Evolutionary conservation across 2,329 filamentous ascomycete species (phyloP).

Genomic region (Claviceps capensis): DNA sequence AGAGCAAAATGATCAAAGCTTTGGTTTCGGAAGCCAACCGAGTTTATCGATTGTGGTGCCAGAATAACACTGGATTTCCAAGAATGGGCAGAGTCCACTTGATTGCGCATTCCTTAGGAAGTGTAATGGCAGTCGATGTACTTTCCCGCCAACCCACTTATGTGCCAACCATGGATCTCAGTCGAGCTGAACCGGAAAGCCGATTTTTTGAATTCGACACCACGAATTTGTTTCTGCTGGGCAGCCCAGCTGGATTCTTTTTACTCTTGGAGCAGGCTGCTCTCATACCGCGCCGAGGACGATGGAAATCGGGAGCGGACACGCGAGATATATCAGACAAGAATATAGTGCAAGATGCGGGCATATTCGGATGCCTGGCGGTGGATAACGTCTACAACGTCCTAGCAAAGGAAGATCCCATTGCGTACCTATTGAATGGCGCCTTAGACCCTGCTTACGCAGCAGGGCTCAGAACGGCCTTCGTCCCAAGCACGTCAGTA

Average conservation of each 20-base stretch:
- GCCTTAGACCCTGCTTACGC: slow-evolving; percentile 75
- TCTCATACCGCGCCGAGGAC: slow-evolving; percentile 63
- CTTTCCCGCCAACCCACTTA: slow-evolving; percentile 75
- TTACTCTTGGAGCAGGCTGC: slow-evolving; percentile 63
- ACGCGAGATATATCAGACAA: slow-evolving; percentile 40
- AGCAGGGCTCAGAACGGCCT: slow-evolving; percentile 58
- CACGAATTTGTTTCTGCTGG: slow-evolving; percentile 74
- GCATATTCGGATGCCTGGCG: slow-evolving; percentile 77
- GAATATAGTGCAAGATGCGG: slow-evolving; percentile 61
- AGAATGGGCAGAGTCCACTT: slow-evolving; percentile 75
- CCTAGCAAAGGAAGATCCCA: slow-evolving; percentile 56
- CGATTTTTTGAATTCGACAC: slow-evolving; percentile 84
- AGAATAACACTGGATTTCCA: slow-evolving; percentile 79
- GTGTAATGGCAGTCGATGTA: slow-evolving; percentile 87
- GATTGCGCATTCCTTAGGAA: slow-evolving; percentile 86
- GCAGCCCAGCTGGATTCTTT: slow-evolving; percentile 88
- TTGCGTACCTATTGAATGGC: slow-evolving; percentile 85
- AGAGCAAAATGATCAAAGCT: slow-evolving; percentile 84
- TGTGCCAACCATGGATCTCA: slow-evolving; percentile 38
- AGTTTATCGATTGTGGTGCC: slow-evolving; percentile 90
- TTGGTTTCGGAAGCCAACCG: slow-evolving; percentile 84
- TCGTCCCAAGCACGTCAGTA: slow-evolving; percentile 59
- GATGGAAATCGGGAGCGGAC: slow-evolving; percentile 62
- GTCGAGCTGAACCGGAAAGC: slow-evolving; percentile 26
- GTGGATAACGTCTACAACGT: slow-evolving; percentile 97